These are phyloP conservation scores for Eremothecium cymbalariae DNA, from an alignment of 1,139 yeast genomes.

Conservation along the genomic window DNA sequence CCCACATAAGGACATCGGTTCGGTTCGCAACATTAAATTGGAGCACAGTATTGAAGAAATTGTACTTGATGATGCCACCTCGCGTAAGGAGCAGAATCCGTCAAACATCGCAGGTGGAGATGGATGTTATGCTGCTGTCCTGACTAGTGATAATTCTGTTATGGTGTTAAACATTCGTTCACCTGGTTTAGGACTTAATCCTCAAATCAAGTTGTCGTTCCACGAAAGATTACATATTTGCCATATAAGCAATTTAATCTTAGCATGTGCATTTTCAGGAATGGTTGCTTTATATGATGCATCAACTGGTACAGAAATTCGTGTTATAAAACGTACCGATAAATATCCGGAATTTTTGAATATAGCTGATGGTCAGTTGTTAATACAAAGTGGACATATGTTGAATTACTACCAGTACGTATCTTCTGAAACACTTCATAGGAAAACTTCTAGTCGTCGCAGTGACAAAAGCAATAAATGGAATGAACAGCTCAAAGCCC, in stretches of 20 bases:
- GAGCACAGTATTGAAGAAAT: conserved; percentile 39
- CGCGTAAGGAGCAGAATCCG: conserved; percentile 24
- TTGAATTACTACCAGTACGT: conserved; percentile 27
- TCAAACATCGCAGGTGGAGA: conserved; percentile 45
- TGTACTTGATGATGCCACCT: conserved; percentile 28
- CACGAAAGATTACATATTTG: conserved; percentile 28
- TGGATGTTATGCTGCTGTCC: conserved; percentile 44
- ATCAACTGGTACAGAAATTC: conserved; percentile 34
- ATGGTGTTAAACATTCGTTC: conserved; percentile 37
- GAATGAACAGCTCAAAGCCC: conserved; percentile 24
- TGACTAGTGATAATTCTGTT: conserved; percentile 34
- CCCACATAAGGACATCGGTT: conserved; percentile 24
- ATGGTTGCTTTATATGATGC: conserved; percentile 54
- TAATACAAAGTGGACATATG: conserved; percentile 26
- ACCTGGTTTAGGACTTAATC: conserved; percentile 18
- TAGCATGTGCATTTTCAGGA: conserved; percentile 60
- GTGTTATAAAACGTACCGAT: conserved; percentile 27
- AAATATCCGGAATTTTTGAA: conserved; percentile 27
- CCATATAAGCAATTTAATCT: conserved; percentile 36
- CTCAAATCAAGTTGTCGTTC: conserved; percentile 21
- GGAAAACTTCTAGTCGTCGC: conserved; percentile 12
- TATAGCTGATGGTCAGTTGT: conserved; percentile 28
- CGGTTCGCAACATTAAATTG: conserved; percentile 19
- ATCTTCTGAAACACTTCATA: conserved; percentile 13
- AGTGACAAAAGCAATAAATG: conserved; percentile 23